Conservation (phyloP, 192 early-diverging fungal species). For the Coemansia sp. region DNA sequence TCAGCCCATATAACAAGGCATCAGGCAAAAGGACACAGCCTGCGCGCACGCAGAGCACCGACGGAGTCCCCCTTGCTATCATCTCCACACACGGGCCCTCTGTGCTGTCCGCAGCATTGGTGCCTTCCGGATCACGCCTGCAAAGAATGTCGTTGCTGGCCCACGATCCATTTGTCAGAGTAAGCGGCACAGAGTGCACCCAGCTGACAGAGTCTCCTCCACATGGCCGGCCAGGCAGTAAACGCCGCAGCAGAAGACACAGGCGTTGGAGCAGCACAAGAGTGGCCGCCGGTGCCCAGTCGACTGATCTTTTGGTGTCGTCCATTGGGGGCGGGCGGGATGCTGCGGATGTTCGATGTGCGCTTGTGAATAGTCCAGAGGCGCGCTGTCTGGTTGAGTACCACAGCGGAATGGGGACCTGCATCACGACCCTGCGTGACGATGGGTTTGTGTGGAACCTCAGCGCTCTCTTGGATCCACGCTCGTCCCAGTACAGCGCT, state of each 20-base stretch:
- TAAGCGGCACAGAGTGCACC: background rate
- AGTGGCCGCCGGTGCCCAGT: background rate
- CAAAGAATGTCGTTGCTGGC: slow-evolving; percentile 23
- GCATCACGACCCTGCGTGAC: slow-evolving; percentile 39
- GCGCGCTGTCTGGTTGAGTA: slow-evolving; percentile 41
- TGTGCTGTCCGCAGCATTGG: slow-evolving; percentile 29
- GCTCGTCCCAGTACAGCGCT: slow-evolving; percentile 18
- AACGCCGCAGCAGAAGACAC: background rate
- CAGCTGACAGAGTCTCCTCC: background rate
- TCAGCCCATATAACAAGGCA: background rate
- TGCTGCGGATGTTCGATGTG: slow-evolving; percentile 18
- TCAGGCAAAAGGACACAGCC: background rate
- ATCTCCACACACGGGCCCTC: slow-evolving; percentile 37
- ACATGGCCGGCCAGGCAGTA: slow-evolving; percentile 1
- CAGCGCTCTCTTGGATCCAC: slow-evolving; percentile 23
- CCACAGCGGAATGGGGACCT: slow-evolving; percentile 9
- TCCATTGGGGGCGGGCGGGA: slow-evolving; percentile 15
- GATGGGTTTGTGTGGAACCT: slow-evolving; percentile 52
- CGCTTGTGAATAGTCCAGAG: slow-evolving; percentile 20
- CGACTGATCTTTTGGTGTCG: slow-evolving; percentile 24
- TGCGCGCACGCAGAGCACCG: background rate
- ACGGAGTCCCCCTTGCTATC: slow-evolving; percentile 22
- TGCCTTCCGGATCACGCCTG: slow-evolving; percentile 20
- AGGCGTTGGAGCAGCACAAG: background rate
- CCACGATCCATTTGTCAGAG: slow-evolving; percentile 8